Conservation (phyloP, 1,139 yeast genomes). For the Zygoascus hellenicus region DNA sequence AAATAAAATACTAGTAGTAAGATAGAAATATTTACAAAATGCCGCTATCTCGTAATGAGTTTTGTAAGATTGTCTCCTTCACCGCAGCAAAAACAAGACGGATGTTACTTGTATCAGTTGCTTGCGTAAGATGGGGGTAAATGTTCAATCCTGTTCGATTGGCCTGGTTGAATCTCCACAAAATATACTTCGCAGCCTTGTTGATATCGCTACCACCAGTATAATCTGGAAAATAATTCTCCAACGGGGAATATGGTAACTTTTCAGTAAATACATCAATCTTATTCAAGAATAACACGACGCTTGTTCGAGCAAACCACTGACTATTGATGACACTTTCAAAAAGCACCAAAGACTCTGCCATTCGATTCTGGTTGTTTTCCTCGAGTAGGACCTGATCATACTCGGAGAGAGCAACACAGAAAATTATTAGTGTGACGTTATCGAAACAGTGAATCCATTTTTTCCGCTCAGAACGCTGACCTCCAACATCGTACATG, state of each 20-base stretch:
- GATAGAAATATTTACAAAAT: conserved; percentile 38
- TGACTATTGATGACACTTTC: conserved; percentile 91
- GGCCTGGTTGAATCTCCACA: conserved; percentile 85
- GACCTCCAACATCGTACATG: conserved; percentile 93
- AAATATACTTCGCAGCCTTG: conserved; percentile 89
- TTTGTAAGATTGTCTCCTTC: conserved; percentile 81
- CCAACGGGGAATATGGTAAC: conserved; percentile 74
- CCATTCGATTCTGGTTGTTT: conserved; percentile 63
- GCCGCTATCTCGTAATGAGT: conserved; percentile 80
- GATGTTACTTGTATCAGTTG: conserved; percentile 87
- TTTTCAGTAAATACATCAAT: conserved; percentile 87
- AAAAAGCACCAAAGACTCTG: conserved; percentile 77
- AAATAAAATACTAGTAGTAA: conserved; percentile 4
- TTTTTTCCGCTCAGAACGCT: conserved; percentile 84
- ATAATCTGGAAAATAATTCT: conserved; percentile 81
- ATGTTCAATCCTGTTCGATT: conserved; percentile 77
- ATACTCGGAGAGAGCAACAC: conserved; percentile 86
- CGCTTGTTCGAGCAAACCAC: conserved; percentile 85
- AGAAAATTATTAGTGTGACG: conserved; percentile 80
- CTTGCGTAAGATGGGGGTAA: conserved; percentile 90
- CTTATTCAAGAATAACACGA: conserved; percentile 80
- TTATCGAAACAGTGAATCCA: conserved; percentile 97
- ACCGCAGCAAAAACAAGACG: conserved; percentile 88
- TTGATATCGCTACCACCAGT: conserved; percentile 83
- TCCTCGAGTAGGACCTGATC: conserved; percentile 84